These are phyloP conservation scores for Ehretia macrophylla DNA, from an alignment of 257 asterid genomes.

Conservation along the genomic window DNA sequence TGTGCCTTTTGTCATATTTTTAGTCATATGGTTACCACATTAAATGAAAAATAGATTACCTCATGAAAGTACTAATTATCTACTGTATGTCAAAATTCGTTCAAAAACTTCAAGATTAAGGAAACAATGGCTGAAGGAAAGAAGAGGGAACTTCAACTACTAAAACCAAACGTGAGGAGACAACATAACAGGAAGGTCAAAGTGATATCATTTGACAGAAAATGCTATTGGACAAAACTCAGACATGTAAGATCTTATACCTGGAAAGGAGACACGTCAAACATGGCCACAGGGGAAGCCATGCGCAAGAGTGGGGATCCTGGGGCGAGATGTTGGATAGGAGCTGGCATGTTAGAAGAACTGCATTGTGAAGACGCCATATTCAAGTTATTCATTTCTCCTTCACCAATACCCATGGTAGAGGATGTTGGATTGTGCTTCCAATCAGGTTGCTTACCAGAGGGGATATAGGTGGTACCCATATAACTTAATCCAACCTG, in stretches of 20 bases:
- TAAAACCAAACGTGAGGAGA: too few relatives aligned
- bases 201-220: background rate
- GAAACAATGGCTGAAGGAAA: too few relatives aligned
- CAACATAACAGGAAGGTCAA: too few relatives aligned
- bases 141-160: too few relatives aligned
- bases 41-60: too few relatives aligned
- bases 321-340: conserved; percentile 80
- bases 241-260: conserved; percentile 25
- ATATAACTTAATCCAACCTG: conserved; percentile 96
- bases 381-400: conserved; percentile 49
- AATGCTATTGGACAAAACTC: background rate
- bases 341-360: conserved; percentile 51
- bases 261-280: conserved; percentile 88
- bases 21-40: too few relatives aligned
- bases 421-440: conserved; percentile 57
- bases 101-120: too few relatives aligned
- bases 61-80: too few relatives aligned
- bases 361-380: conserved; percentile 49
- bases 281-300: conserved; percentile 77
- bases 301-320: conserved; percentile 85
- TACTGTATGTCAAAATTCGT: too few relatives aligned
- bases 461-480: conserved; percentile 91
- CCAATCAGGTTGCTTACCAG: conserved; percentile 95
- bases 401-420: conserved; percentile 53
- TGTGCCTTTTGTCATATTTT: too few relatives aligned